Base-by-base conservation (phyloP, 176 grass and related monocot genomes). In the Lolium perenne region DNA sequence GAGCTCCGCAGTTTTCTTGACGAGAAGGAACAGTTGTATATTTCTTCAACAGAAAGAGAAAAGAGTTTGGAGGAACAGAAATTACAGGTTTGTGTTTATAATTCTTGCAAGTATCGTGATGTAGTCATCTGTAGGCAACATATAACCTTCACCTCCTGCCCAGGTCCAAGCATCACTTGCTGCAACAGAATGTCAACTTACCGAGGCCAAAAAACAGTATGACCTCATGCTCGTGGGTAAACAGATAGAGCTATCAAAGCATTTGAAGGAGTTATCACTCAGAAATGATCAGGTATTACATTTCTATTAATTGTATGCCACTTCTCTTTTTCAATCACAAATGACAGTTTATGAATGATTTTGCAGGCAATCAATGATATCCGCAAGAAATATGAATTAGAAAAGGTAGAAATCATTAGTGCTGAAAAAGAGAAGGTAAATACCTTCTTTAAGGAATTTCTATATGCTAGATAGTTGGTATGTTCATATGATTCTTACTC, bases 211-310 rank as follows among this genome's bases (percentile, higher is more conserved):
- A 84, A 92, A 78, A 83, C 91, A 95, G 86, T 92, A 98, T 74
- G 86, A 95, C 90, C 59, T 89, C 83, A 92, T 98, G 91, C 93
- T 98, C 75, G 93, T 95, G 88, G 91, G 93, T 78, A 94, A 95
- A 92, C 86, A 95, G 77, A 74, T 95, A 86, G 96, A 98, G 88
- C 90, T 98, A 82, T 98, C 93, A 55, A 95, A 91, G 78, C 93
- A 98, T 91, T 80, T 98, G 87, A 94, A 92, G 86, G 96, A 95
- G 70, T 70, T 98, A 48, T 98, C 93, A 71, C 90, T 84, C 9
- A 95, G 91, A 92, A 98, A 94, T 91, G 96, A 98, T 70, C 93
- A 98, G 96, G 96, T 95, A 87, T 70, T 79, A 47, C 21, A 46
- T 71, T 79, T 88, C 29, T 40, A 62, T 51, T 83, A 81, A 72